These are phyloP conservation scores for Ogataea salicorniae DNA, from an alignment of 805 yeast species.

Conservation along the genomic window DNA sequence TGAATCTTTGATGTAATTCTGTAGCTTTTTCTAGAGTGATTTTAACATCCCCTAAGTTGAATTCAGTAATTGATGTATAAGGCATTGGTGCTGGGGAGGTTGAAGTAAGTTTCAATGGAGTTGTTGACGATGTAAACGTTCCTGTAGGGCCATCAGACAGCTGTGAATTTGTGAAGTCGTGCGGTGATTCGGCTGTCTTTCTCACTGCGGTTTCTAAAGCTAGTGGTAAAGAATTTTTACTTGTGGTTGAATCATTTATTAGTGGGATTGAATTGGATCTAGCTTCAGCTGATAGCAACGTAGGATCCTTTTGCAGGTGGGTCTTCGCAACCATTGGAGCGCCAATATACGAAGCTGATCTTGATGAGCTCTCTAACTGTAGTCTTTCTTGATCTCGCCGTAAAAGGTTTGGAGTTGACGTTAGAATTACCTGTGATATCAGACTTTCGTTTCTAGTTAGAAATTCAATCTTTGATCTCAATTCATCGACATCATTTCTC, in stretches of 20 bases:
- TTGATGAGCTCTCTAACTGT: background rate
- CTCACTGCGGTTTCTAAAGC: conserved; percentile 39
- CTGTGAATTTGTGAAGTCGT: conserved; percentile 10
- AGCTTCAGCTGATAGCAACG: conserved; percentile 31
- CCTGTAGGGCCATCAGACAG: background rate
- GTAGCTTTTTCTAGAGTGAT: conserved; percentile 64
- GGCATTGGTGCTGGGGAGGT: conserved; percentile 12
- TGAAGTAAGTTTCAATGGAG: background rate
- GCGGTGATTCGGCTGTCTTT: conserved; percentile 29
- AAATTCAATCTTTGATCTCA: conserved; percentile 66
- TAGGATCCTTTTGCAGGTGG: conserved; percentile 40
- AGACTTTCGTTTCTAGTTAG: conserved; percentile 61
- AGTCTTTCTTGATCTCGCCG: background rate
- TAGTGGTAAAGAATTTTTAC: conserved; percentile 38
- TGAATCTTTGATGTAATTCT: conserved; percentile 65
- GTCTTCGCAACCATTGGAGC: conserved; percentile 34
- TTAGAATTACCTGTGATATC: conserved; percentile 57
- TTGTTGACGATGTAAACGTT: background rate
- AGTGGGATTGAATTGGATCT: conserved; percentile 29
- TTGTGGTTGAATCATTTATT: conserved; percentile 38
- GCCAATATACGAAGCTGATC: background rate
- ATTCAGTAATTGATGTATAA: conserved; percentile 46
- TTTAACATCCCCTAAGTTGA: conserved; percentile 69
- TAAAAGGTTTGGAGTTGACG: conserved; percentile 14
- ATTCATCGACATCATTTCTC: conserved; percentile 78